Evolutionary conservation across 441 rosid genomes (phyloP).

Genomic region (Pelargonium citronellum): DNA sequence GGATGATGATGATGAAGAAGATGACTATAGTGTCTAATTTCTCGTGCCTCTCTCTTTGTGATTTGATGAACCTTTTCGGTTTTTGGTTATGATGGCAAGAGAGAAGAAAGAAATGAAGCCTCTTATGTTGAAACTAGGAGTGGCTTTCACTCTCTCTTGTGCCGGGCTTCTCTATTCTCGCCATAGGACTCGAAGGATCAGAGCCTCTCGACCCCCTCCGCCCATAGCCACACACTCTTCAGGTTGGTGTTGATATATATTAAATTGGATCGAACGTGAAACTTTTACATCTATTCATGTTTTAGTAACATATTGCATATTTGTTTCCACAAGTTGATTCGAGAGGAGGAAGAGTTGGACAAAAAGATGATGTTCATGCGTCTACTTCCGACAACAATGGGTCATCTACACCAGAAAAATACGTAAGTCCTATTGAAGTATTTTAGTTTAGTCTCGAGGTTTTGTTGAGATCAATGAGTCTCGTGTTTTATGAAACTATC

Average conservation of each 20-base stretch:
- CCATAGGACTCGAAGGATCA: constrained; percentile 30
- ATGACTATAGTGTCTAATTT: constrained; percentile 5
- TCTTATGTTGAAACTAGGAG: constrained; percentile 50
- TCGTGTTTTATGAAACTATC: no score
- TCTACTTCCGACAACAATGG: constrained; percentile 17
- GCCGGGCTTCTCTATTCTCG: constrained; percentile 64
- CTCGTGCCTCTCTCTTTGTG: constrained; percentile 4
- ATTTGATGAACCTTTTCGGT: neutral
- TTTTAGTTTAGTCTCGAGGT: neutral
- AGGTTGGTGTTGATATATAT: constrained; percentile 29
- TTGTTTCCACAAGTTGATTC: constrained; percentile 17
- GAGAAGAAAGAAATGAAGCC: constrained; percentile 50
- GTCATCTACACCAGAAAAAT: constrained; percentile 20
- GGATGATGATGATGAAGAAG: constrained; percentile 34
- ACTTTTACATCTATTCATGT: neutral
- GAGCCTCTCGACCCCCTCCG: constrained; percentile 33
- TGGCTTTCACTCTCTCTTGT: constrained; percentile 57
- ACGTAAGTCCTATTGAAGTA: constrained; percentile 28
- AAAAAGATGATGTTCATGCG: constrained; percentile 18
- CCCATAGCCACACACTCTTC: constrained; percentile 33
- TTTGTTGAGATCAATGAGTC: neutral
- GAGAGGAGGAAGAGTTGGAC: constrained; percentile 17
- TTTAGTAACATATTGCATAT: constrained; percentile 1
- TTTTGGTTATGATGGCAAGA: constrained; percentile 29
- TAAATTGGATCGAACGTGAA: neutral